These are phyloP conservation scores for Gillenia trifoliata DNA, from an alignment of 306 rosid genomes.

Conservation along the genomic window DNA sequence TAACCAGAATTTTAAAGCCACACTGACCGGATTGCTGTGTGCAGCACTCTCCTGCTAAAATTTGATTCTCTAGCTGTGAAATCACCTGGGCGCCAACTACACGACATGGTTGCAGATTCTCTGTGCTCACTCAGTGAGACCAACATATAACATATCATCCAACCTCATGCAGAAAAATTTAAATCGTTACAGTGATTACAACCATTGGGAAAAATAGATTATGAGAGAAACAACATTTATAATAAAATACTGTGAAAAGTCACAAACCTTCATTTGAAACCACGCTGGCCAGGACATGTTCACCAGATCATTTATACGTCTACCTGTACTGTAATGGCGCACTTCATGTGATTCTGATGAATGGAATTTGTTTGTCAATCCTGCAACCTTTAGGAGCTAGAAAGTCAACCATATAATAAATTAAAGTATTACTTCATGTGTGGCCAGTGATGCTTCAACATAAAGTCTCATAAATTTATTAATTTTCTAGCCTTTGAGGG, in stretches of 20 bases:
- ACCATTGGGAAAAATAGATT: slow-evolving; percentile 18
- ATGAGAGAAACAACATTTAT: slow-evolving; percentile 18
- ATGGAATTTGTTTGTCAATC: slow-evolving; percentile 93
- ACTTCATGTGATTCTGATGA: slow-evolving; percentile 68
- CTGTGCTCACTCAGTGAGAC: slow-evolving; percentile 98
- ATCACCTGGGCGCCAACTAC: slow-evolving; percentile 97
- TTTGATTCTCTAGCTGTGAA: slow-evolving; percentile 71
- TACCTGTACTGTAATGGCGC: slow-evolving; percentile 88
- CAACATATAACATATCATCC: slow-evolving; percentile 88
- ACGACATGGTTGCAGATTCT: slow-evolving; percentile 91
- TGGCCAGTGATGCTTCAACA: not conserved
- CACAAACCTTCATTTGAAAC: slow-evolving; percentile 25
- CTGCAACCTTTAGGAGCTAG: slow-evolving; percentile 70
- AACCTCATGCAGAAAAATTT: slow-evolving; percentile 78
- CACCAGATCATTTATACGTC: slow-evolving; percentile 70
- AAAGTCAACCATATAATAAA: slow-evolving; percentile 21
- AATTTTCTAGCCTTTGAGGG: not conserved
- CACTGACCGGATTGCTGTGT: slow-evolving; percentile 53
- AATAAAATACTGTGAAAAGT: slow-evolving; percentile 17
- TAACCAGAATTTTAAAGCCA: slow-evolving; percentile 8
- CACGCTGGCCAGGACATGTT: slow-evolving; percentile 81
- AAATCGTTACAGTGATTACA: slow-evolving; percentile 21
- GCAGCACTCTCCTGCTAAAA: slow-evolving; percentile 30
- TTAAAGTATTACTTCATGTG: not conserved
- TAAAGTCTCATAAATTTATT: slow-evolving; percentile 12